Conservation (phyloP, 176 grass and related monocot genomes). For the Themeda triandra region DNA sequence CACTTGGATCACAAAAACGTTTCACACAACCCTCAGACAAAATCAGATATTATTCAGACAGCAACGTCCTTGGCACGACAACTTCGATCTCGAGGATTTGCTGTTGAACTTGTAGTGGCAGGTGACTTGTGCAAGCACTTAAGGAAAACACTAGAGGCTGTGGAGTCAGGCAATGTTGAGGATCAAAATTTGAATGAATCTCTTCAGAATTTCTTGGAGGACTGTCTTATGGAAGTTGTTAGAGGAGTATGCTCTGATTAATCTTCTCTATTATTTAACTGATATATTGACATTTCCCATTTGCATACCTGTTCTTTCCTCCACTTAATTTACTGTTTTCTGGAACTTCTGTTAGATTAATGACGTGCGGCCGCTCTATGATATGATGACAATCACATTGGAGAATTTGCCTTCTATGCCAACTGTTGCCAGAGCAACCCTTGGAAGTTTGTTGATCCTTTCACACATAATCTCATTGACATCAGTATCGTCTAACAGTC, state of each 20-base stretch:
- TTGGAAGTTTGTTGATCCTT: slow-evolving; percentile 93
- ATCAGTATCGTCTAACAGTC: slow-evolving; percentile 44
- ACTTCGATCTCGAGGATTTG: slow-evolving; percentile 61
- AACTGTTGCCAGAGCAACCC: slow-evolving; percentile 70
- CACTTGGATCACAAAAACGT: slow-evolving; percentile 95
- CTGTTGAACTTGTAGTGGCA: slow-evolving; percentile 64
- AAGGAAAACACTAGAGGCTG: slow-evolving; percentile 88
- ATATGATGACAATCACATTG: slow-evolving; percentile 83
- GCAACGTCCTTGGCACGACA: slow-evolving; percentile 64
- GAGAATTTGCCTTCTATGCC: slow-evolving; percentile 69
- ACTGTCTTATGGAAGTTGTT: slow-evolving; percentile 92
- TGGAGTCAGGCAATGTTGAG: slow-evolving; percentile 61
- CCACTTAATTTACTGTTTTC: slow-evolving; percentile 23
- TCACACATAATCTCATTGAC: slow-evolving; percentile 90
- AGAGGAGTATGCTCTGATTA: slow-evolving; percentile 67
- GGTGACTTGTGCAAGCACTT: slow-evolving; percentile 92
- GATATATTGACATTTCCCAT: not conserved
- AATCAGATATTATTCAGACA: slow-evolving; percentile 90
- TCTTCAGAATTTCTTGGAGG: slow-evolving; percentile 86
- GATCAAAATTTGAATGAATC: slow-evolving; percentile 85
- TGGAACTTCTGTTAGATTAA: slow-evolving; percentile 58
- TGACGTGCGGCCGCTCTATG: slow-evolving; percentile 73
- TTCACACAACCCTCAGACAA: slow-evolving; percentile 52
- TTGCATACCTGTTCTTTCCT: slow-evolving; percentile 4
- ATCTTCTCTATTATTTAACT: not conserved